Conservation (phyloP, 2,329 filamentous ascomycete genomes). For the Colletotrichum limetticola region DNA sequence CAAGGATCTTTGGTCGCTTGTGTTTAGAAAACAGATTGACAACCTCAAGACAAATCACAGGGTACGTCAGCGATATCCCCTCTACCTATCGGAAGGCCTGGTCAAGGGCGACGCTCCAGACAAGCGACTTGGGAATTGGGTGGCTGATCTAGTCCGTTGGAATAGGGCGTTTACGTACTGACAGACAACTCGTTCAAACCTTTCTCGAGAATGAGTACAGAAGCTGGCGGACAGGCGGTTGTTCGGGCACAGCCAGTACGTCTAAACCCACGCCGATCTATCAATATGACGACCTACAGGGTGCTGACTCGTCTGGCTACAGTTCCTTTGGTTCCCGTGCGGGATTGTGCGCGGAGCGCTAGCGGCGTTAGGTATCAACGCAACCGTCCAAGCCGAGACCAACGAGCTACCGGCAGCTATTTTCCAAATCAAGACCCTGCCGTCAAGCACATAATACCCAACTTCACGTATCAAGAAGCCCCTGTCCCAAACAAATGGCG, state of each 20-base stretch:
- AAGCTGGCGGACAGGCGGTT: slow-evolving; percentile 78
- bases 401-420: slow-evolving; percentile 87
- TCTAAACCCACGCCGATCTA: slow-evolving; percentile 27
- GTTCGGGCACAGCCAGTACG: slow-evolving; percentile 82
- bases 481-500: not conserved
- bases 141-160: not conserved
- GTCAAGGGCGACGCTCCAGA: not conserved
- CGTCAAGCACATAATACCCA: slow-evolving; percentile 67
- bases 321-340: slow-evolving; percentile 97
- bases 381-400: slow-evolving; percentile 91
- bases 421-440: slow-evolving; percentile 93
- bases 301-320: slow-evolving; percentile 4
- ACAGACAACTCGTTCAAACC: slow-evolving; percentile 94
- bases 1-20: slow-evolving; percentile 95
- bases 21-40: slow-evolving; percentile 97
- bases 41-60: slow-evolving; percentile 98
- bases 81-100: not conserved
- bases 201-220: slow-evolving; percentile 88
- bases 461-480: not conserved
- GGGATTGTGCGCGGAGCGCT: slow-evolving; percentile 93
- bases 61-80: slow-evolving; percentile 54
- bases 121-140: not conserved
- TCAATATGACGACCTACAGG: too few relatives aligned
- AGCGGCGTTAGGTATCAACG: slow-evolving; percentile 89
- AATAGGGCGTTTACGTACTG: slow-evolving; percentile 90